Percentiles rank a stretch among this genome's conserved stretches.
Evolutionary conservation across 2,329 filamentous ascomycete genomes (phyloP).

Genomic region (Sporothrix mexicana): DNA sequence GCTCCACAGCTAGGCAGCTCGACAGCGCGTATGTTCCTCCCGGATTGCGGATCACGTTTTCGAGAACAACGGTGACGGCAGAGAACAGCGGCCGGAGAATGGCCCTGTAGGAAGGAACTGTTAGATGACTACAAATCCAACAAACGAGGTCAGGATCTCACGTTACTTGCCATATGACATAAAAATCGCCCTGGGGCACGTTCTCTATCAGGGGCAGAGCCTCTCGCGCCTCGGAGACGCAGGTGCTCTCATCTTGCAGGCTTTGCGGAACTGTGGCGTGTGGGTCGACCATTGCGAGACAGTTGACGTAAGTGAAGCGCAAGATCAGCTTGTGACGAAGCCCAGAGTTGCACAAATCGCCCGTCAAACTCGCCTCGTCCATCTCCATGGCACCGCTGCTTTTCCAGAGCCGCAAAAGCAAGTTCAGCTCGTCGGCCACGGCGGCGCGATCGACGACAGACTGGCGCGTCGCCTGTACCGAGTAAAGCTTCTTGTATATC

Average conservation of each 20-base stretch:
- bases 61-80: conserved; percentile 11
- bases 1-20: not conserved
- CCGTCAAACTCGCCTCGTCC: conserved; percentile 6
- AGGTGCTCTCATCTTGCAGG: conserved; percentile 12
- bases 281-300: conserved; percentile 15
- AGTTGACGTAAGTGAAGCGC: conserved; percentile 23
- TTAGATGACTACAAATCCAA: not conserved
- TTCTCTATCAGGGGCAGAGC: not conserved
- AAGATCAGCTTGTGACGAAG: not conserved
- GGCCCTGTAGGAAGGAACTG: not conserved
- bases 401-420: not conserved
- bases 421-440: conserved; percentile 10
- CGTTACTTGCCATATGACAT: not conserved
- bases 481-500: conserved; percentile 23
- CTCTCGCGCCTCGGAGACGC: not conserved
- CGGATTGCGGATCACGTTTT: conserved; percentile 20
- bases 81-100: conserved; percentile 12
- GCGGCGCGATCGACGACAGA: not conserved
- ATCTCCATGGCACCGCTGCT: not conserved
- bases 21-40: conserved; percentile 10
- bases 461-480: conserved; percentile 18
- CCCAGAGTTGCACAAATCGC: not conserved
- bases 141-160: not conserved
- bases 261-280: not conserved
- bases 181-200: not conserved